These are phyloP conservation scores for Penicillium sp. DNA, from an alignment of 2,329 filamentous ascomycete species.

Conservation along the genomic window DNA sequence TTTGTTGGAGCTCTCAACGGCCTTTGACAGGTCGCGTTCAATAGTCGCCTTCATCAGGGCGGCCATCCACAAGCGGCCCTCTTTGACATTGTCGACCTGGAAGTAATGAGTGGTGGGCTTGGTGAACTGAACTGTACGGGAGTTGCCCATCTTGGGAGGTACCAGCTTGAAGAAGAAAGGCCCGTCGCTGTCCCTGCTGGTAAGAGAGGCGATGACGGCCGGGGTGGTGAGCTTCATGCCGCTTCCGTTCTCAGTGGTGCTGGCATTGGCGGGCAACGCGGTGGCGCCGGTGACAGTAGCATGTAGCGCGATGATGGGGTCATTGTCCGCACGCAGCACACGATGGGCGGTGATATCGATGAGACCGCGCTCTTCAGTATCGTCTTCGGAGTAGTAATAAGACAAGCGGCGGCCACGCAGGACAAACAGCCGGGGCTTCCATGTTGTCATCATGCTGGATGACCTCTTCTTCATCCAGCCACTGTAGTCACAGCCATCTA, in stretches of 20 bases:
- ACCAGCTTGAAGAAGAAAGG: conserved; percentile 99
- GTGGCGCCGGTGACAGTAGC: conserved; percentile 88
- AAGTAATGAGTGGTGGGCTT: conserved; percentile 98
- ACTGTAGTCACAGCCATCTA: conserved; percentile 81
- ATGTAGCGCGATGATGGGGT: conserved; percentile 83
- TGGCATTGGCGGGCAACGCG: conserved; percentile 49
- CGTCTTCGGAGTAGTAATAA: conserved; percentile 93
- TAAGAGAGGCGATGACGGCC: conserved; percentile 30
- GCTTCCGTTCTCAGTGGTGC: conserved; percentile 36
- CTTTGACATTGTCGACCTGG: conserved; percentile 81
- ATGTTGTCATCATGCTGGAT: conserved; percentile 91
- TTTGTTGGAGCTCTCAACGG: conserved; percentile 87
- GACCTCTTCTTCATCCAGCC: conserved; percentile 99
- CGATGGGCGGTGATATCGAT: conserved; percentile 98
- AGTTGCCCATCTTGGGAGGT: conserved; percentile 79
- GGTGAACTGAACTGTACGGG: conserved; percentile 91
- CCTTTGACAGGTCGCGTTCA: conserved; percentile 73
- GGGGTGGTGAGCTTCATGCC: conserved; percentile 27
- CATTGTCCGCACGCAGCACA: conserved; percentile 89
- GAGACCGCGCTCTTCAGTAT: conserved; percentile 86
- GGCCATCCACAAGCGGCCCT: conserved; percentile 95
- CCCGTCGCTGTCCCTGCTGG: conserved; percentile 51
- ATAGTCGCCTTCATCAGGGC: conserved; percentile 99
- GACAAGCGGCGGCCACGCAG: conserved; percentile 84
- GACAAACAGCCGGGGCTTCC: conserved; percentile 95